Evolutionary conservation across 768 basidiomycete species (phyloP).

Genomic region (Amanita exitialis): DNA sequence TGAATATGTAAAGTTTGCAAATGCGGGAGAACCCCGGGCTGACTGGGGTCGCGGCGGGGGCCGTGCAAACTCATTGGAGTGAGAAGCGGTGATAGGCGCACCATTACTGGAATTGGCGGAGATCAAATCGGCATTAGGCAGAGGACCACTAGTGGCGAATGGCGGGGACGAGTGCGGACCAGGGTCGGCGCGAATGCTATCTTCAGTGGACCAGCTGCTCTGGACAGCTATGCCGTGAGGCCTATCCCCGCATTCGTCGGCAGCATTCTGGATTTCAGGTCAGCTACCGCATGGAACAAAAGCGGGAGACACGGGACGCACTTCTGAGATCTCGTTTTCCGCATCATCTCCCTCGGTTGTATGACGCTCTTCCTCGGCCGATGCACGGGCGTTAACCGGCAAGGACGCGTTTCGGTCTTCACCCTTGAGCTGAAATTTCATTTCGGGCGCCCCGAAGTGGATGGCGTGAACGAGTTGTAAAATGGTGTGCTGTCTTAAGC

Average conservation of each 20-base stretch:
- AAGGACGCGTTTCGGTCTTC: slow-evolving; percentile 11
- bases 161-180: background rate
- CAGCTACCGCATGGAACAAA: background rate
- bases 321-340: background rate
- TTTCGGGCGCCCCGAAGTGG: slow-evolving; percentile 40
- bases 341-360: background rate
- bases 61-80: background rate
- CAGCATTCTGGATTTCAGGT: background rate
- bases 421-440: slow-evolving; percentile 23
- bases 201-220: background rate
- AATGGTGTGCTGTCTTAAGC: slow-evolving; percentile 53
- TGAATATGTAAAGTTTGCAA: background rate
- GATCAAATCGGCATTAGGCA: background rate
- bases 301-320: background rate
- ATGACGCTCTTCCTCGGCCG: background rate
- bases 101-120: no score
- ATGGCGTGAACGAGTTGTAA: slow-evolving; percentile 48
- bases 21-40: background rate
- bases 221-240: background rate
- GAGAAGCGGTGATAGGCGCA: no score
- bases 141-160: background rate
- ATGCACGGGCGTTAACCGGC: background rate
- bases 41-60: background rate
- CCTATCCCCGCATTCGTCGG: background rate
- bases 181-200: background rate